These are phyloP conservation scores for Cucumis cinereus DNA, from an alignment of 306 rosid species.

Conservation along the genomic window DNA sequence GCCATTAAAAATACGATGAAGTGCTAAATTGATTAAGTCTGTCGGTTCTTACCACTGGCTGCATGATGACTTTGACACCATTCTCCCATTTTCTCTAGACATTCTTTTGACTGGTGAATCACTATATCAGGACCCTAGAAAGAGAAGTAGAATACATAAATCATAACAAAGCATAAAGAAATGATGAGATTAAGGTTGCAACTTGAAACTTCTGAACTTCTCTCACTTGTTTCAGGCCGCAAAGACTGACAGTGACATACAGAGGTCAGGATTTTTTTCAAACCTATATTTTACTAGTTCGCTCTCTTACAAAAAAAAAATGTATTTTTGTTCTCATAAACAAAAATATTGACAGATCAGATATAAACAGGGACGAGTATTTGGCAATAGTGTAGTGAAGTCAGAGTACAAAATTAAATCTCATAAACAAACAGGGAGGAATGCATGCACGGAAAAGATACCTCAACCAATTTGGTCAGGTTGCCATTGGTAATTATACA, in stretches of 20 bases:
- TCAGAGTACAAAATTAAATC: neutral
- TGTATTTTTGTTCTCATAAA: neutral
- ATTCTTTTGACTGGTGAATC: conserved; percentile 73
- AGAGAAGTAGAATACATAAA: neutral
- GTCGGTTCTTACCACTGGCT: conserved; percentile 67
- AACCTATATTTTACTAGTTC: too few relatives aligned
- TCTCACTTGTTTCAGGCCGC: neutral
- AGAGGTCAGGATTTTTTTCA: neutral
- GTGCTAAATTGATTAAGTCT: conserved; percentile 7
- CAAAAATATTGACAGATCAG: neutral
- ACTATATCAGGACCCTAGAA: conserved; percentile 91
- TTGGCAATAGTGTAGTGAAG: neutral
- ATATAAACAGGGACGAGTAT: neutral
- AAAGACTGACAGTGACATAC: neutral
- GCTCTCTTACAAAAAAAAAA: neutral
- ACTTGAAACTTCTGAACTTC: neutral
- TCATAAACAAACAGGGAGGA: conserved; percentile 3
- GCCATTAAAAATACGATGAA: neutral
- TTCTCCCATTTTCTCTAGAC: conserved; percentile 85
- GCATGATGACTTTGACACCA: conserved; percentile 93
- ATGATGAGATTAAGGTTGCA: neutral
- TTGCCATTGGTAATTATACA: conserved; percentile 80
- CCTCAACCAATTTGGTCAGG: conserved; percentile 68
- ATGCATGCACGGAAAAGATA: conserved; percentile 16
- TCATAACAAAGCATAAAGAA: neutral